These are phyloP conservation scores for Atalantia buxifolia DNA, from an alignment of 345 rosid species.

Conservation along the genomic window DNA sequence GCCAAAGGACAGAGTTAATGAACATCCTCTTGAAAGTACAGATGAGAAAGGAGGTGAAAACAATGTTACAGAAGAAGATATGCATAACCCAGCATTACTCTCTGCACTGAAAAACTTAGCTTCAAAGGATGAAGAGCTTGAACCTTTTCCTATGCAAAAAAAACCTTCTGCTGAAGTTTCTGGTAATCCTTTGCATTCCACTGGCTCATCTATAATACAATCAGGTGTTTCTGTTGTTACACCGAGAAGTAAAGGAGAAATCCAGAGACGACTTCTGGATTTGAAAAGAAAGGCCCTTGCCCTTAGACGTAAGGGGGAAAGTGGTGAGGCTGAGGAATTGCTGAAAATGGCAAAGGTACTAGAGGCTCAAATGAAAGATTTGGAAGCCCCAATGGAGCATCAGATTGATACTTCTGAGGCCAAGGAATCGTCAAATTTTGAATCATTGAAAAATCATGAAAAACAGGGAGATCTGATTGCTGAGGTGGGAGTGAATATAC, in stretches of 20 bases:
- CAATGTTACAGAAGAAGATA: slow-evolving; percentile 52
- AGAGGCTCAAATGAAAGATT: slow-evolving; percentile 52
- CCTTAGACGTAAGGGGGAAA: slow-evolving; percentile 50
- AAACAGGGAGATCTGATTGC: slow-evolving; percentile 15
- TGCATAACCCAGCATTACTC: slow-evolving; percentile 52
- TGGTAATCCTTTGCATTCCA: slow-evolving; percentile 25
- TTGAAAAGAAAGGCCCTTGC: slow-evolving; percentile 62
- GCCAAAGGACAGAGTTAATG: slow-evolving; percentile 15
- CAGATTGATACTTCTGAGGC: slow-evolving; percentile 18
- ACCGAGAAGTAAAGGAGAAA: slow-evolving; percentile 47
- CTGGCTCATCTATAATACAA: neutral
- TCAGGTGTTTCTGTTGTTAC: slow-evolving; percentile 11
- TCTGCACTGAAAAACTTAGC: slow-evolving; percentile 53
- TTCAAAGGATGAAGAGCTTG: slow-evolving; percentile 51
- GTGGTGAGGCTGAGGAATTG: slow-evolving; percentile 52
- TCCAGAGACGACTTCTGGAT: slow-evolving; percentile 55
- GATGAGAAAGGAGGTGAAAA: slow-evolving; percentile 34
- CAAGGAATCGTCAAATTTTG: slow-evolving; percentile 16
- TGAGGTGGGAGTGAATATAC: slow-evolving; percentile 8
- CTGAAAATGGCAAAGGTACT: slow-evolving; percentile 38
- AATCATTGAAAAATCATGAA: slow-evolving; percentile 11
- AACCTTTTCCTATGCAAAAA: slow-evolving; percentile 19
- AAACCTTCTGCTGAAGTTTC: slow-evolving; percentile 22
- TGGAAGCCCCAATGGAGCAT: slow-evolving; percentile 36
- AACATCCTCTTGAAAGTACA: slow-evolving; percentile 17